Conservation (phyloP, 257 asterid species). For the Echium plantagineum region DNA sequence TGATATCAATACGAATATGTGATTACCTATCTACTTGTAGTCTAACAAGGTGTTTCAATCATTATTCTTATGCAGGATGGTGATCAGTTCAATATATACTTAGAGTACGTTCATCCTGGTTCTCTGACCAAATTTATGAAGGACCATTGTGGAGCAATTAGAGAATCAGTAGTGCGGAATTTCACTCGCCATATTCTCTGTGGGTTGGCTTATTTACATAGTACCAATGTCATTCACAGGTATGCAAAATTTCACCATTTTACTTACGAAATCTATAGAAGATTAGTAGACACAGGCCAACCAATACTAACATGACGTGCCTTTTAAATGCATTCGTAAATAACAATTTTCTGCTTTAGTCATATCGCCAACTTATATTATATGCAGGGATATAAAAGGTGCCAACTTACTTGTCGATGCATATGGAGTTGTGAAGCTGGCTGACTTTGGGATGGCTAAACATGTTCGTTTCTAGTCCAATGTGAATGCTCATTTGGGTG, state of each 20-base stretch:
- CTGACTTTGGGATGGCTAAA: constrained; percentile 97
- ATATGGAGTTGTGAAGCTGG: constrained; percentile 88
- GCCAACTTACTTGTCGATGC: constrained; percentile 94
- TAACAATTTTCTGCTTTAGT: too few relatives aligned
- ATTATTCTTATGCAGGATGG: constrained; percentile 36
- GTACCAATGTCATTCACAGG: constrained; percentile 87
- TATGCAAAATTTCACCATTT: constrained; percentile 9
- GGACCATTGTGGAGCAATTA: constrained; percentile 77
- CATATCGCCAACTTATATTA: background rate
- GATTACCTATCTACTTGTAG: background rate
- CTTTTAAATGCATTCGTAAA: background rate
- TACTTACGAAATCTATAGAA: background rate
- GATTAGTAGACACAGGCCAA: too few relatives aligned
- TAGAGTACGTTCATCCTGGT: constrained; percentile 95
- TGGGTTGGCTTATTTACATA: constrained; percentile 85
- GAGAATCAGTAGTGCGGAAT: constrained; percentile 81
- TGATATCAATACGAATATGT: background rate
- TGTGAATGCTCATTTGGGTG: background rate
- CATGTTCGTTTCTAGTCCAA: constrained; percentile 42
- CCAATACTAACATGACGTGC: too few relatives aligned
- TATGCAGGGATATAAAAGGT: constrained; percentile 74
- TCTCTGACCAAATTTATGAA: constrained; percentile 64
- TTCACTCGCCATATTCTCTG: constrained; percentile 86
- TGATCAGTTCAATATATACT: constrained; percentile 67
- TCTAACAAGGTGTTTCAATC: background rate